phyloP scores from a whole-genome alignment of 2,329 filamentous ascomycete species.

The Aureobasidium sp. region DNA sequence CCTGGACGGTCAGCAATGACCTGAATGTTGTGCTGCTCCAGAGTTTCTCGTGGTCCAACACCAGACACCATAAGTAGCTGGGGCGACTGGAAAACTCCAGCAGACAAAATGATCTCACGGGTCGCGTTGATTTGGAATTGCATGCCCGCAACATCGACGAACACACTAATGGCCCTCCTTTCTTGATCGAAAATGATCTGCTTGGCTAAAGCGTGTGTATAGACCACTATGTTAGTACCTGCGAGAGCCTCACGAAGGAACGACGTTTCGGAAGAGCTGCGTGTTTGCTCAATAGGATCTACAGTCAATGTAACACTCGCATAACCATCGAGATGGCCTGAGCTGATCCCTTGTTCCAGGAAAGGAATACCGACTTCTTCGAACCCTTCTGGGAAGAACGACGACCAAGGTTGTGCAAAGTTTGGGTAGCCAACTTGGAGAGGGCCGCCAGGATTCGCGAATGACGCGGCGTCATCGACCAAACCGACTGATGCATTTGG shows the following conservation, averaged over 20 bases:
- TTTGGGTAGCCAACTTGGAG: conserved; percentile 26
- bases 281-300: conserved; percentile 21
- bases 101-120: conserved; percentile 29
- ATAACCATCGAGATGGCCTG: conserved; percentile 20
- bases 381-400: conserved; percentile 25
- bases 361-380: conserved; percentile 24
- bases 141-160: conserved; percentile 23
- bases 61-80: background rate
- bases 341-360: conserved; percentile 24
- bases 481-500: conserved; percentile 19
- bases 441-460: conserved; percentile 21
- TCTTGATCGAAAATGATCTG: conserved; percentile 12
- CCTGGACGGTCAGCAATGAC: conserved; percentile 23
- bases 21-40: background rate
- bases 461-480: conserved; percentile 17
- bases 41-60: background rate
- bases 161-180: conserved; percentile 24
- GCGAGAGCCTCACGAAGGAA: conserved; percentile 24
- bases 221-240: conserved; percentile 27
- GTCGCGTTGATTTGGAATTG: conserved; percentile 25
- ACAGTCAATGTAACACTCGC: conserved; percentile 22
- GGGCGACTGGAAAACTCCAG: conserved; percentile 22
- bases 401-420: conserved; percentile 24
- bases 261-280: conserved; percentile 23
- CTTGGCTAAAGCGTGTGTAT: conserved; percentile 29